Evolutionary conservation across 306 rosid genomes (phyloP).

Genomic region (Canavalia ensiformis): DNA sequence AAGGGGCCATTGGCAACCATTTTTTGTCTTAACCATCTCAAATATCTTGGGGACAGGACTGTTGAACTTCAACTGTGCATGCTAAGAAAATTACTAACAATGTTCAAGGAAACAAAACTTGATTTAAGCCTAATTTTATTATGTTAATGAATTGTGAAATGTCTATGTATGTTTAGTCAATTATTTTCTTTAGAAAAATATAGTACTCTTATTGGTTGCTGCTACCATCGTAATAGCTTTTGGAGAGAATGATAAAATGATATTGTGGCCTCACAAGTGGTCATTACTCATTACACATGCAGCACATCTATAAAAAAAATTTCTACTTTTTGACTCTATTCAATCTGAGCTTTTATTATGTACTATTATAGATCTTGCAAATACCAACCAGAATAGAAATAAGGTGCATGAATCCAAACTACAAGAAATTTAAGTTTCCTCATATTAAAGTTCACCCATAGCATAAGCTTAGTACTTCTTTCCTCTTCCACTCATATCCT

Average conservation of each 20-base stretch:
- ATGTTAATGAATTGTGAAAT: neutral
- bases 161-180: neutral
- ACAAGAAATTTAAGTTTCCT: conserved; percentile 90
- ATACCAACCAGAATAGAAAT: conserved; percentile 97
- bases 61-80: neutral
- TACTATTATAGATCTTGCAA: conserved; percentile 69
- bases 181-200: neutral
- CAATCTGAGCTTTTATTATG: conserved; percentile 33
- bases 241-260: neutral
- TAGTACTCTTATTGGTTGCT: neutral
- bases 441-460: conserved; percentile 97
- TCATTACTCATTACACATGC: neutral
- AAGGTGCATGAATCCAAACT: conserved; percentile 95
- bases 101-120: conserved; percentile 2
- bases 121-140: neutral
- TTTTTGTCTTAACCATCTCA: conserved; percentile 16
- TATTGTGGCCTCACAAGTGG: conserved; percentile 10
- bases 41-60: conserved; percentile 14
- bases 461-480: conserved; percentile 77
- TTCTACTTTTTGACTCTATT: neutral
- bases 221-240: neutral
- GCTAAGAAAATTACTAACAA: neutral
- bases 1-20: no score
- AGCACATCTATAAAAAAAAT: neutral
- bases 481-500: neutral